phyloP scores from a whole-genome alignment of 2,329 filamentous ascomycete species.

The Diaporthe sp. region DNA sequence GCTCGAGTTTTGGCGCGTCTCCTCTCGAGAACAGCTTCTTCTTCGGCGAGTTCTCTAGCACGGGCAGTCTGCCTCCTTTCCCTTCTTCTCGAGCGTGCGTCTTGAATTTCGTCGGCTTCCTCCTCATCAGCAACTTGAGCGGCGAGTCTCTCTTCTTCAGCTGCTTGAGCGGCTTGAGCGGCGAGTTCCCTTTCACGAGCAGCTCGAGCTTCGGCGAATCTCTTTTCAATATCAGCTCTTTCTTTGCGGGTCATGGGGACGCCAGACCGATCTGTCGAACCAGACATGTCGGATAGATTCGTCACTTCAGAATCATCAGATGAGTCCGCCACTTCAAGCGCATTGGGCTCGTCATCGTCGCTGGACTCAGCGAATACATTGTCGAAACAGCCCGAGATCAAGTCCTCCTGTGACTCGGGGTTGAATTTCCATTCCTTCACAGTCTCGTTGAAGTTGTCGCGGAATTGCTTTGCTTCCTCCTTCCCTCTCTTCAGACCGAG shows the following conservation, averaged over 20 bases:
- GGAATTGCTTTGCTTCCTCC: neutral
- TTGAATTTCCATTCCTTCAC: neutral
- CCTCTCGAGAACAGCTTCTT: neutral
- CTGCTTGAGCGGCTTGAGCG: too few relatives aligned
- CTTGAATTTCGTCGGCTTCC: too few relatives aligned
- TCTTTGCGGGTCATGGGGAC: neutral
- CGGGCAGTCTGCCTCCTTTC: too few relatives aligned
- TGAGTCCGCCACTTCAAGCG: neutral
- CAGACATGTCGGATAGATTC: neutral
- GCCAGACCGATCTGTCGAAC: neutral
- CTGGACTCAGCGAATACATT: neutral
- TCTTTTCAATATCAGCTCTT: neutral
- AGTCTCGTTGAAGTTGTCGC: neutral
- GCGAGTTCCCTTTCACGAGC: neutral
- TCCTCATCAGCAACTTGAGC: neutral
- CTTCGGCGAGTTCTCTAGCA: neutral
- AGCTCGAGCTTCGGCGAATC: neutral
- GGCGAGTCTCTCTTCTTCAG: neutral
- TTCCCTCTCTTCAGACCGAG: neutral
- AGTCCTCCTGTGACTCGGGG: neutral
- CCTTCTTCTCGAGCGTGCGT: too few relatives aligned
- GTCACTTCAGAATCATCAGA: neutral
- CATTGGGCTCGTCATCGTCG: neutral
- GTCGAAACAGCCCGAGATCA: neutral
- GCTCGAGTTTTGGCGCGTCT: neutral